Percentiles rank a stretch among this genome's conserved stretches.
Evolutionary conservation across 2,329 filamentous ascomycete species (phyloP).

Genomic region (Allantophomopsis lycopodina): DNA sequence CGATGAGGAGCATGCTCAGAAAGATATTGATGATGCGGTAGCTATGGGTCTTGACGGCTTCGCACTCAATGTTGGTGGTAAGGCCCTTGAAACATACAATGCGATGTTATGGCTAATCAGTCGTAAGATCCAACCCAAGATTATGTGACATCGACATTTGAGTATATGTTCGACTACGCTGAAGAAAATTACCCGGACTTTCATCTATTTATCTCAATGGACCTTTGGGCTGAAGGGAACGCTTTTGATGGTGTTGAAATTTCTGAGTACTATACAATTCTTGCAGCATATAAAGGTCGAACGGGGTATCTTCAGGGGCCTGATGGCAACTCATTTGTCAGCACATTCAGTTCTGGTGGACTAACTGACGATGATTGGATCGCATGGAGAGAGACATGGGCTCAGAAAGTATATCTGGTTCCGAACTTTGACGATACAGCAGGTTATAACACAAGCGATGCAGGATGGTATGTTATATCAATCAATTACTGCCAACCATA

Average conservation of each 20-base stretch:
- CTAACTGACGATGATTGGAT: slow-evolving; percentile 12
- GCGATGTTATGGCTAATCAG: too few relatives aligned
- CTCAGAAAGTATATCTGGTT: slow-evolving; percentile 17
- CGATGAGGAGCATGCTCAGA: background rate
- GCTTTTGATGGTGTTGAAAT: background rate
- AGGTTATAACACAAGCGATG: background rate
- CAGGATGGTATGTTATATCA: background rate
- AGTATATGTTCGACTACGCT: background rate
- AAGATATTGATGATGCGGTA: slow-evolving; percentile 2
- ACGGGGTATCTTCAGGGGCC: background rate
- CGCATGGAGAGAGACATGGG: slow-evolving; percentile 13
- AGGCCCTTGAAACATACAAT: too few relatives aligned
- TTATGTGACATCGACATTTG: background rate
- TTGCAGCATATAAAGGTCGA: background rate
- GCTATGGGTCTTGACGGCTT: slow-evolving; percentile 11
- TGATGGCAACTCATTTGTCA: slow-evolving; percentile 15
- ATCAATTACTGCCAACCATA: background rate
- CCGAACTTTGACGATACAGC: slow-evolving; percentile 15
- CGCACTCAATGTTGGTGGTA: slow-evolving; percentile 19
- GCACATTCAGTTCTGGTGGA: slow-evolving; percentile 15
- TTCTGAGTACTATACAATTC: background rate
- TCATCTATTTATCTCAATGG: background rate
- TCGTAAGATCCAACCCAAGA: slow-evolving; percentile 12
- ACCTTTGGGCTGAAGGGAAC: background rate
- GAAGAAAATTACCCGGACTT: background rate